A percentile compares a stretch with the other conserved stretches of the same genome.
Evolutionary conservation across 768 basidiomycete genomes (phyloP).

Genomic region (Gloeophyllum trabeum): DNA sequence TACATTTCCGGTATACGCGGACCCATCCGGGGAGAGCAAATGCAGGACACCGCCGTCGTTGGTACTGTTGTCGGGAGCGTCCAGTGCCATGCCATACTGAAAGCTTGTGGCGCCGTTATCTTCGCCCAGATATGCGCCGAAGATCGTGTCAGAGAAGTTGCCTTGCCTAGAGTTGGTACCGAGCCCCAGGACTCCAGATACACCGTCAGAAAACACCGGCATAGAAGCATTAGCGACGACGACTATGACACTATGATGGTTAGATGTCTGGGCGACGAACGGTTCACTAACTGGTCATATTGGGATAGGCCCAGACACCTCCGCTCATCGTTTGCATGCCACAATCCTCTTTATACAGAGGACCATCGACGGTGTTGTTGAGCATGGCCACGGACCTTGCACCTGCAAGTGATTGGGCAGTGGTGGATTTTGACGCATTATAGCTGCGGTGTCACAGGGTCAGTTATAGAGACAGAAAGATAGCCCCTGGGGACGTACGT

Average conservation of each 20-base stretch:
- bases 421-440: not conserved
- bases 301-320: not conserved
- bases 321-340: not conserved
- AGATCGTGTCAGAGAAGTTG: not conserved
- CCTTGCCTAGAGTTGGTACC: not conserved
- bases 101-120: not conserved
- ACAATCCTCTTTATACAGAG: not conserved
- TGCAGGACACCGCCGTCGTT: not conserved
- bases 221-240: not conserved
- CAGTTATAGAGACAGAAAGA: not conserved
- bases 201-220: not conserved
- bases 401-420: not conserved
- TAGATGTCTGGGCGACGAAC: not conserved
- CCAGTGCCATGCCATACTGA: not conserved
- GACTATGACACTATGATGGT: not conserved
- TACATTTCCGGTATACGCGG: not conserved
- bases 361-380: not conserved
- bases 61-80: not conserved
- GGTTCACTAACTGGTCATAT: not conserved
- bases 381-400: not conserved
- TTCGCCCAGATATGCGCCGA: not conserved
- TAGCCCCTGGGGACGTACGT: not conserved
- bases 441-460: not conserved
- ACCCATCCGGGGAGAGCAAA: not conserved
- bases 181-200: not conserved